Evolutionary conservation across 73 alveolate species (phyloP), one percentile per base, ranked within the genome.

Genomic region (Symbiodinium natans): DNA sequence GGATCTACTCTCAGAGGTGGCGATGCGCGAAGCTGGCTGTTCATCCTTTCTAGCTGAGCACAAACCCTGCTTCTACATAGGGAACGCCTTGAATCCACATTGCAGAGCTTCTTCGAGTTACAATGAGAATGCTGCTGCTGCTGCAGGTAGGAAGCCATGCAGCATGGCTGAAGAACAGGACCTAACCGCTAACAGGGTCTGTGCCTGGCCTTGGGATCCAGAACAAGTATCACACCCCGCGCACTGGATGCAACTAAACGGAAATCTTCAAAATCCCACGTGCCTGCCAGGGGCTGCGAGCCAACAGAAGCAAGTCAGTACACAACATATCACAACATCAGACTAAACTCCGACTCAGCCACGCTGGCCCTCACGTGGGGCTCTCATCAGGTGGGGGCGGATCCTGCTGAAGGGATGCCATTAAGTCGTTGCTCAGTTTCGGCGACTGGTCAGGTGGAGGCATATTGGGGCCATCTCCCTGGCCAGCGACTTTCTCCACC

Each of bases 311-410:
- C 80, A 52, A 52, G 71, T 29, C 71, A 52, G 23, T 1, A 52
- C 23, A n/a, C n/a, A n/a, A n/a, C n/a, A n/a, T n/a, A n/a, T n/a
- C 59, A 46, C 59, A 63, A 23, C 80, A 7, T 36, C 11, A n/a
- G 9, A 63, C 36, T 23, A 25, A 63, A n/a, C 80, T 63, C 80
- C 80, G 9, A 63, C 80, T 31, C 80, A 63, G 42, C 31, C 84
- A 34, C 42, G 31, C 31, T 74, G 40, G 23, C 42, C 23, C 8
- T 34, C 42, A 90, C 36, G 97, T 90, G 80, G 97, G 97, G 56
- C 97, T 90, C 38, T 90, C 87, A 63, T 90, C 97, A 27, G 87
- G 97, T 23, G 97, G 97, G 34, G 97, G 97, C 43, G 84, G 40
- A 41, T 41, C 41, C 97, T 88, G 95, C 41, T 88, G 86, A 52